Evolutionary conservation across 2,329 filamentous ascomycete species (phyloP), one percentile per base, ranked within the genome.

Genomic region (Helicocarpus griseus): DNA sequence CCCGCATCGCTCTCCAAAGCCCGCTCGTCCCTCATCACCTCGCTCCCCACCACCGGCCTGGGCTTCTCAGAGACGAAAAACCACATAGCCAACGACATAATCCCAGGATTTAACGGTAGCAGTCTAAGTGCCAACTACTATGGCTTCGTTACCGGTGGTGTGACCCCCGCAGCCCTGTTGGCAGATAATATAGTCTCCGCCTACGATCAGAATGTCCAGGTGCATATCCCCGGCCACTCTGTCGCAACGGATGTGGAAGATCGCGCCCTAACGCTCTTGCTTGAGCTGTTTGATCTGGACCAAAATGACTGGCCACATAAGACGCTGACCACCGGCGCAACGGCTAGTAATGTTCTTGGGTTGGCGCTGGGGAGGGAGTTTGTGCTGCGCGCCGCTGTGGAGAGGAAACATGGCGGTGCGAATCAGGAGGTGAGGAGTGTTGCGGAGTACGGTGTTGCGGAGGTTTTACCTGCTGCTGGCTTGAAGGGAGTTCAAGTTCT

Each of bases 141-240:
- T 66, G 90, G 89, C 53, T 95, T 96, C 65, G 86, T 96, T 5
- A 95, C 85, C 0, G 91, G 91, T 41, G 86, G 88, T 13, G 75
- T 78, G 6, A 86, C 90, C 0, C 87, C 89, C 5, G 81, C 89
- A 22, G 89, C 89, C 29, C 78, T 85, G 58, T 79, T 87, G 50
- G 90, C 89, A 1, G 91, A 96, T 65, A 86, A 89, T 57, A 70
- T 95, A n/a, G 89, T 91, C 54, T 83, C 83, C 4, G 78, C 80
- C 7, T 79, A 85, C 54, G 90, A 96, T 64, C 88, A 95, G 65
- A 95, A 90, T 66, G 83, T 89, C 4, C 79, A 84, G 53, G 87
- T 95, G 0, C 89, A 96, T 65, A 73, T 95, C 1, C 84, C 88
- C 0, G 72, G 75, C 19, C 86, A 95, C 65, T 86, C 82, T 0